phyloP scores from a whole-genome alignment of 2,329 filamentous ascomycete species.

The Orbilia quercus region DNA sequence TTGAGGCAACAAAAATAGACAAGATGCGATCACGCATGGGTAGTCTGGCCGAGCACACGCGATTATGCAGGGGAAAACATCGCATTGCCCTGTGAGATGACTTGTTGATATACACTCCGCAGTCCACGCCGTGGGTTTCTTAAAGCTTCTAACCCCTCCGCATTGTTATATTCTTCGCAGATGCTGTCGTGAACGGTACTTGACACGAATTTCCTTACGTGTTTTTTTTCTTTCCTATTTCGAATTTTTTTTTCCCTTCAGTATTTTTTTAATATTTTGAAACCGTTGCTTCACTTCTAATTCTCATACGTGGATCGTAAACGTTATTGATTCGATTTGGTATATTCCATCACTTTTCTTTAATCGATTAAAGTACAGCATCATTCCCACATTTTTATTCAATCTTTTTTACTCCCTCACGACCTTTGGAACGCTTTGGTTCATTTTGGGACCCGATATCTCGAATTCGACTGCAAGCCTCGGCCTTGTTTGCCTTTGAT shows the following conservation, averaged over 20 bases:
- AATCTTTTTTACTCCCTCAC: constrained; percentile 5
- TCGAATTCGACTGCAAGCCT: constrained; percentile 4
- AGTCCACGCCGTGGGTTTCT: constrained; percentile 28
- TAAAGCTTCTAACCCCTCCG: constrained; percentile 50
- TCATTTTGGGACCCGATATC: constrained; percentile 8
- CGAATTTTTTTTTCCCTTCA: constrained; percentile 32
- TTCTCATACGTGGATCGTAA: constrained; percentile 41
- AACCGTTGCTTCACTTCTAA: constrained; percentile 28
- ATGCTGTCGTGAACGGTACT: constrained; percentile 18
- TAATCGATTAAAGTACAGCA: constrained; percentile 35
- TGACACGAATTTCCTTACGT: constrained; percentile 55
- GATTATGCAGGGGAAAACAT: constrained; percentile 44
- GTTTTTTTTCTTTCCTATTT: constrained; percentile 51
- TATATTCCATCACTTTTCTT: constrained; percentile 23
- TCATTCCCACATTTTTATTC: constrained; percentile 1
- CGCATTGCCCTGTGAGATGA: constrained; percentile 36
- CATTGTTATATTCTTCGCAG: constrained; percentile 45
- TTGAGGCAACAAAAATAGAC: constrained; percentile 49
- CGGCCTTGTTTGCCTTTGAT: constrained; percentile 18
- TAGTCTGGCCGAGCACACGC: constrained; percentile 35
- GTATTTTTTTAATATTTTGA: constrained; percentile 55
- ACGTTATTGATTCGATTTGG: constrained; percentile 35
- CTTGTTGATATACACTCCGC: constrained; percentile 43
- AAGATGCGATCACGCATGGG: constrained; percentile 44
- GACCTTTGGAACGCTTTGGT: constrained; percentile 5